Conservation (phyloP, 2,329 filamentous ascomycete genomes). For the Blumeriella jaapii region DNA sequence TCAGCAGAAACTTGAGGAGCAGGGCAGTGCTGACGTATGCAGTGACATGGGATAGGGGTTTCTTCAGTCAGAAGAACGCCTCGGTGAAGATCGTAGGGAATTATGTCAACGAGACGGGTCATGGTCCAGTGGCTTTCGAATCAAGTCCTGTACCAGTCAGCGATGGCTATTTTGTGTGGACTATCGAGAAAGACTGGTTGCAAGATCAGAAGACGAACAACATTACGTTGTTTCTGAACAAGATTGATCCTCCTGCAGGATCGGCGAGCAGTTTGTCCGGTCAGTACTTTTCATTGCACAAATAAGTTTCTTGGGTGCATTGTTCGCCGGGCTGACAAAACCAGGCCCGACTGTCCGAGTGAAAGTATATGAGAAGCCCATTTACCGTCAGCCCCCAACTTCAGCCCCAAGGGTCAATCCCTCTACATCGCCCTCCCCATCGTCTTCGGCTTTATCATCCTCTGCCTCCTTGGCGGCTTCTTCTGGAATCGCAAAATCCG, state of each 20-base stretch:
- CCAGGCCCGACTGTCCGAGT: slow-evolving; percentile 20
- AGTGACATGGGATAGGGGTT: slow-evolving; percentile 26
- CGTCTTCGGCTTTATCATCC: slow-evolving; percentile 19
- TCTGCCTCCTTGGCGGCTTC: slow-evolving; percentile 19
- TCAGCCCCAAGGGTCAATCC: slow-evolving; percentile 14
- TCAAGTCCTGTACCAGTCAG: slow-evolving; percentile 14
- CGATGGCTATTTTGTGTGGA: slow-evolving; percentile 21
- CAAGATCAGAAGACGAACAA: slow-evolving; percentile 19
- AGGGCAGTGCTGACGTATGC: background rate
- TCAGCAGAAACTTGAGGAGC: background rate
- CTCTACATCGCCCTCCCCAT: slow-evolving; percentile 24
- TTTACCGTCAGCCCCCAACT: slow-evolving; percentile 14
- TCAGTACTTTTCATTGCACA: background rate
- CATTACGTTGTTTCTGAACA: slow-evolving; percentile 20
- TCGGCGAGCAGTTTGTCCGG: slow-evolving; percentile 9
- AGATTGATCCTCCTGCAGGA: slow-evolving; percentile 11
- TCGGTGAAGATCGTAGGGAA: slow-evolving; percentile 22
- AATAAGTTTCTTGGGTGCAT: too few species aligned
- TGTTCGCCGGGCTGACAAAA: background rate
- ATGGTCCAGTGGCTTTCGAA: slow-evolving; percentile 22
- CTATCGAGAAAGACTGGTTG: slow-evolving; percentile 19
- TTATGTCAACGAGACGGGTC: slow-evolving; percentile 20
- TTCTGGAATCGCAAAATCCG: slow-evolving; percentile 21
- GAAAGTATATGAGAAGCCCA: slow-evolving; percentile 12
- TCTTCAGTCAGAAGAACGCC: slow-evolving; percentile 17